These are phyloP conservation scores for Balamuthia mandrillaris DNA, from an alignment of 208 protist species.

Conservation along the genomic window DNA sequence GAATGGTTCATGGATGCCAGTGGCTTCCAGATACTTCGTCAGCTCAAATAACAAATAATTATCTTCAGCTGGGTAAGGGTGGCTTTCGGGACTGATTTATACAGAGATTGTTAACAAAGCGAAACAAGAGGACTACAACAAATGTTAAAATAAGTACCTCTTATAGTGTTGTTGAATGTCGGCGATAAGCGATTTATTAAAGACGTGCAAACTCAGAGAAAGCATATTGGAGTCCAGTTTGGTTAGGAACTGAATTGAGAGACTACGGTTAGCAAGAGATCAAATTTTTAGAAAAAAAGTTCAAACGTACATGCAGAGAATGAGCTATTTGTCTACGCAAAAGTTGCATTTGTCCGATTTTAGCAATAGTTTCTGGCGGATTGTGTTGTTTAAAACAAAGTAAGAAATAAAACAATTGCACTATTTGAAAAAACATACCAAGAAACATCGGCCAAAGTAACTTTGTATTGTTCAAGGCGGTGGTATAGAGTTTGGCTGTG, in stretches of 20 bases:
- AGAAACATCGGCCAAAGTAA: constrained; percentile 54
- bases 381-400: neutral
- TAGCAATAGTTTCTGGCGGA: neutral
- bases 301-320: constrained; percentile 74
- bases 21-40: constrained; percentile 74
- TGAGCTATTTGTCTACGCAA: constrained; percentile 84
- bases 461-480: constrained; percentile 52
- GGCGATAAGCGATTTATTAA: constrained; percentile 81
- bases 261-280: no score
- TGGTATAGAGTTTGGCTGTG: constrained; percentile 55
- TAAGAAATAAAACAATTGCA: neutral
- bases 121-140: no score
- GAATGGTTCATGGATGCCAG: constrained; percentile 80
- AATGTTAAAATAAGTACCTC: neutral
- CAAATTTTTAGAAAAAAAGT: no score
- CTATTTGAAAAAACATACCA: no score
- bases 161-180: constrained; percentile 81
- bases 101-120: neutral
- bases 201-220: constrained; percentile 70
- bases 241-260: constrained; percentile 59
- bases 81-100: constrained; percentile 61
- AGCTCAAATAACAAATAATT: constrained; percentile 77
- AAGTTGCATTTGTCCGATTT: constrained; percentile 74
- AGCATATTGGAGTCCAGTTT: constrained; percentile 82
- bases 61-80: constrained; percentile 75